Evolutionary conservation across 2,329 filamentous ascomycete genomes (phyloP).

Genomic region (Paracamarosporium sp.): DNA sequence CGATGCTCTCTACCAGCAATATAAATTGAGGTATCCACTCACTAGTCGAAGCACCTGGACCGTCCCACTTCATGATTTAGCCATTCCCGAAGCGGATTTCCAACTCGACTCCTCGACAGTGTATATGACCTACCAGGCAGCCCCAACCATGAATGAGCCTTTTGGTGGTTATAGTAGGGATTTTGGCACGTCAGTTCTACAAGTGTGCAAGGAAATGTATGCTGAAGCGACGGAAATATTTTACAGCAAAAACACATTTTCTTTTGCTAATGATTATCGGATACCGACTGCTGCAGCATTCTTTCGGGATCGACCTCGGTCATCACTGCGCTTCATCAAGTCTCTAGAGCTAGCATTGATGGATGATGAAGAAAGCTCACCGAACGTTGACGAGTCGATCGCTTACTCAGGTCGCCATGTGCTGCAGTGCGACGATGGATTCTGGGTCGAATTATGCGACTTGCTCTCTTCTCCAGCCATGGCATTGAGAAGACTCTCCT

Average conservation of each 20-base stretch:
- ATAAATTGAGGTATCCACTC: background rate
- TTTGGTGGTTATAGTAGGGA: background rate
- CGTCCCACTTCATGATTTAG: background rate
- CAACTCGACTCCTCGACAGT: constrained; percentile 7
- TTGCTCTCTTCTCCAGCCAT: constrained; percentile 25
- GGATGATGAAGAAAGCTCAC: constrained; percentile 27
- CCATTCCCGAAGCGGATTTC: background rate
- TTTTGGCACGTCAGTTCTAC: constrained; percentile 19
- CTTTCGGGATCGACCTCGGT: constrained; percentile 24
- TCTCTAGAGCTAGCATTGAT: constrained; percentile 24
- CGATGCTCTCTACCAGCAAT: background rate
- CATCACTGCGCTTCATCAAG: constrained; percentile 18
- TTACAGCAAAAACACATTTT: constrained; percentile 31
- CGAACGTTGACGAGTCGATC: no score
- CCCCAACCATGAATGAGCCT: background rate
- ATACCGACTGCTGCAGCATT: constrained; percentile 32
- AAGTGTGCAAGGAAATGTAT: constrained; percentile 28
- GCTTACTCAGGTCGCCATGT: constrained; percentile 24
- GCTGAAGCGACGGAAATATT: constrained; percentile 27
- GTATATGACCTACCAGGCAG: constrained; percentile 30
- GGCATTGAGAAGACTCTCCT: constrained; percentile 20
- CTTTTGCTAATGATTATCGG: constrained; percentile 24
- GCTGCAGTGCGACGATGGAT: constrained; percentile 26
- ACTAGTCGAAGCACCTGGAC: background rate
- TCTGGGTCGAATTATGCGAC: constrained; percentile 29